A percentile compares a stretch with the other conserved stretches of the same genome.
Conservation (phyloP, 208 protist species). For the Acanthamoeba quina region DNA sequence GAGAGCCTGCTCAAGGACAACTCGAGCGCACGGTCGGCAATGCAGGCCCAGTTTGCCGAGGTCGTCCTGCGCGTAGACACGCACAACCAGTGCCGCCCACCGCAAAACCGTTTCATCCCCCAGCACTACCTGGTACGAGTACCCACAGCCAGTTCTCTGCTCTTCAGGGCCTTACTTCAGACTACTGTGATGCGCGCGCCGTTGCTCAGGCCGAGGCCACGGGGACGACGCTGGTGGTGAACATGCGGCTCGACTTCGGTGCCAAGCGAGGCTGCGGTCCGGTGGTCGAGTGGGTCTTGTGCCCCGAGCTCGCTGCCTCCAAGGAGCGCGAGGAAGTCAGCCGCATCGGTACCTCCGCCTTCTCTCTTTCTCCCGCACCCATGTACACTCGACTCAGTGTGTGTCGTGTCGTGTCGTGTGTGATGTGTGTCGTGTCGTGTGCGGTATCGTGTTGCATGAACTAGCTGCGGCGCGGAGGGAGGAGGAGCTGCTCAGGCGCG, state of each 20-base stretch:
- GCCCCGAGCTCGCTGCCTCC: neutral
- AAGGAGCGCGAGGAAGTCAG: neutral
- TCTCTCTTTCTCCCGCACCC: neutral
- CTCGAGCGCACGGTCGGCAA: neutral
- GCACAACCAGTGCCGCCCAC: neutral
- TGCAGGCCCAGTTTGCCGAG: neutral
- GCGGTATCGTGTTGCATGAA: no score
- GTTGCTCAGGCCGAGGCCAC: neutral
- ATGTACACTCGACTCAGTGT: no score
- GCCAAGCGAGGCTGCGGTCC: slow-evolving; percentile 1
- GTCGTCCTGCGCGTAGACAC: slow-evolving; percentile 2
- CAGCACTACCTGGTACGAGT: neutral
- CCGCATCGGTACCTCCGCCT: slow-evolving; percentile 10
- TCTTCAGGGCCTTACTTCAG: no score
- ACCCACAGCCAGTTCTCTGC: no score
- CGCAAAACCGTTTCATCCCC: slow-evolving; percentile 14
- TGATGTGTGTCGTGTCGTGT: neutral
- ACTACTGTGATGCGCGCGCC: neutral
- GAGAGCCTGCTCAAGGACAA: slow-evolving; percentile 15
- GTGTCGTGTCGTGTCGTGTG: no score
- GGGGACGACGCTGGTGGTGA: slow-evolving; percentile 30
- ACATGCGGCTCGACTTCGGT: neutral
- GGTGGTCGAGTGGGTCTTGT: slow-evolving; percentile 27
- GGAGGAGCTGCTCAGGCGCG: neutral
- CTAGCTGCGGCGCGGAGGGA: neutral